phyloP scores from a whole-genome alignment of 768 basidiomycete genomes.

The Psilocybe cyanescens region DNA sequence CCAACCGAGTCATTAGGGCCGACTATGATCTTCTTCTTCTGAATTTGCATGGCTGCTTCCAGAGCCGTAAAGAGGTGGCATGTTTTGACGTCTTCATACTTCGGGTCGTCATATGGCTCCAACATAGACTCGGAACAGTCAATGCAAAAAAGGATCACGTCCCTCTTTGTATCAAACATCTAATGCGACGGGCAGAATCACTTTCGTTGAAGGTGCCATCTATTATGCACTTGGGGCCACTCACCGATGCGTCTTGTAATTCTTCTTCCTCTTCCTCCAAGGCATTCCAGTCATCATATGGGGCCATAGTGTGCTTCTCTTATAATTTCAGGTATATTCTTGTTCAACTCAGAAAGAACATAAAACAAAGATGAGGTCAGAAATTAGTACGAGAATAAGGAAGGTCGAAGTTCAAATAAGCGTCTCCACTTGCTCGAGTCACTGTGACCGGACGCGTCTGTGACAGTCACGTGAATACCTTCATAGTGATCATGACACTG shows the following conservation, averaged over 20 bases:
- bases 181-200: slow-evolving; percentile 28
- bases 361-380: background rate
- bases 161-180: slow-evolving; percentile 75
- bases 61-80: slow-evolving; percentile 82
- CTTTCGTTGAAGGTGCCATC: background rate
- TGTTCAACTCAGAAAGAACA: background rate
- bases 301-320: slow-evolving; percentile 48
- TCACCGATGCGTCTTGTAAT: slow-evolving; percentile 69
- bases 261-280: slow-evolving; percentile 85
- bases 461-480: slow-evolving; percentile 9
- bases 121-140: slow-evolving; percentile 95
- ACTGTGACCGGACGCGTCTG: slow-evolving; percentile 18
- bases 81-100: slow-evolving; percentile 67
- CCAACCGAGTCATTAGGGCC: slow-evolving; percentile 92
- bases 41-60: slow-evolving; percentile 82
- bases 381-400: background rate
- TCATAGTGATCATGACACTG: background rate
- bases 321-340: background rate
- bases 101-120: slow-evolving; percentile 63
- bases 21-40: slow-evolving; percentile 88
- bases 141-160: slow-evolving; percentile 94
- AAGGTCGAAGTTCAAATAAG: background rate
- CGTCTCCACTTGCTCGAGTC: slow-evolving; percentile 3
- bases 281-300: slow-evolving; percentile 82
- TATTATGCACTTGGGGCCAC: slow-evolving; percentile 14